Percentiles rank a stretch among this genome's conserved stretches.
phyloP scores from a whole-genome alignment of 495 filamentous ascomycete genomes.

The Neurospora discreta region DNA sequence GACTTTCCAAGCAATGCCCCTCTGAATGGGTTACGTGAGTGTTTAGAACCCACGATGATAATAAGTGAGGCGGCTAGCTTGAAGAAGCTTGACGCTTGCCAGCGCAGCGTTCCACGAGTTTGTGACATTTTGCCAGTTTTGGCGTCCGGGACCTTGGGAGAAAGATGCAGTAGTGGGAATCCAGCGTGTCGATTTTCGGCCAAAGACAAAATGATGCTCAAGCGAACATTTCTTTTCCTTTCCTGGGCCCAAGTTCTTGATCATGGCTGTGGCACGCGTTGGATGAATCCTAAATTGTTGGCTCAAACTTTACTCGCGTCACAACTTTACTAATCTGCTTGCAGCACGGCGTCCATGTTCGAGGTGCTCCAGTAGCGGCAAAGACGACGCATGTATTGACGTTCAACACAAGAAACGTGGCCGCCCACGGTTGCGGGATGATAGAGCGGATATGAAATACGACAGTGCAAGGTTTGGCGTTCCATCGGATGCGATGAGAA shows the following conservation, averaged over 20 bases:
- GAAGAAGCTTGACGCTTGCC: background rate
- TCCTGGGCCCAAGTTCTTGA: background rate
- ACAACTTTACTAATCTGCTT: slow-evolving; percentile 12
- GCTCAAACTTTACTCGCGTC: background rate
- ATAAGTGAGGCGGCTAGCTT: background rate
- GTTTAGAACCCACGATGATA: background rate
- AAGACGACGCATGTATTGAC: slow-evolving; percentile 81
- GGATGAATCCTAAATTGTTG: background rate
- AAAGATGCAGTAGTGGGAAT: background rate
- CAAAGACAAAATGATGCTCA: background rate
- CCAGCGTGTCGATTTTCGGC: background rate
- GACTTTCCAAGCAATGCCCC: background rate
- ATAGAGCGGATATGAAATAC: slow-evolving; percentile 44
- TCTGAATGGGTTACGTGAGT: background rate
- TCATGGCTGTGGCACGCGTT: background rate
- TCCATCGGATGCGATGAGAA: slow-evolving; percentile 31
- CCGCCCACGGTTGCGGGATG: slow-evolving; percentile 81
- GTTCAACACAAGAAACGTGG: slow-evolving; percentile 96
- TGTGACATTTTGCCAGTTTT: background rate
- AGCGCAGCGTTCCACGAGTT: background rate
- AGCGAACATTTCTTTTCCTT: background rate
- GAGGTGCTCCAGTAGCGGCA: slow-evolving; percentile 49
- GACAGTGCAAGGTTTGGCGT: slow-evolving; percentile 37
- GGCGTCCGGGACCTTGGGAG: background rate
- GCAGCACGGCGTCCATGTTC: slow-evolving; percentile 52